These are phyloP conservation scores for Vaccinium vitisidaea DNA, from an alignment of 148 eudicot genomes.

Conservation along the genomic window DNA sequence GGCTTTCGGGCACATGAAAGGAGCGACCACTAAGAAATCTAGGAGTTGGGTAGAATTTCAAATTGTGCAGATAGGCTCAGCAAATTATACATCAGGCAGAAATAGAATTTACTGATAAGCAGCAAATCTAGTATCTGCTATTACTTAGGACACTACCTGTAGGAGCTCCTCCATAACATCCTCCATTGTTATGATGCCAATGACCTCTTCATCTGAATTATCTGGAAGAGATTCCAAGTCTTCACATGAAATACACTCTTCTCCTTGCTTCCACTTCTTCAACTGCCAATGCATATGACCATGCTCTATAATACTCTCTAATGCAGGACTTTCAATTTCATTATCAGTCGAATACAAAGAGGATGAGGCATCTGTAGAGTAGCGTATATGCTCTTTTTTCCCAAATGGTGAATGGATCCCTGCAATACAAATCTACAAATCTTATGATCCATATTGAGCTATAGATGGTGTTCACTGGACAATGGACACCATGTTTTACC, in stretches of 20 bases:
- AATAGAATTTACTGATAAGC: background rate
- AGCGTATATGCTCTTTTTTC: background rate
- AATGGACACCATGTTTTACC: background rate
- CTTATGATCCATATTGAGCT: background rate
- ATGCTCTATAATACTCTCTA: background rate
- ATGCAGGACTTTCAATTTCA: background rate
- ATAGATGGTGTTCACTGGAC: background rate
- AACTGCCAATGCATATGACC: background rate
- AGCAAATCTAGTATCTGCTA: background rate
- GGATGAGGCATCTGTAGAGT: background rate
- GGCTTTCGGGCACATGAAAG: background rate
- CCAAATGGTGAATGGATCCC: background rate
- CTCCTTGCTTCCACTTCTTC: background rate
- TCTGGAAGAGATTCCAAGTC: background rate
- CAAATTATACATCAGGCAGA: background rate
- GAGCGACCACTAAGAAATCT: background rate
- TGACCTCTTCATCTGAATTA: background rate
- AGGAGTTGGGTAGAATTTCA: background rate
- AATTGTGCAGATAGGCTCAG: background rate
- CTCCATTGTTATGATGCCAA: background rate
- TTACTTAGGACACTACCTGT: background rate
- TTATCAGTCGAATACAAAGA: background rate
- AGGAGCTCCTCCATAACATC: constrained; percentile 2
- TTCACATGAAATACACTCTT: background rate
- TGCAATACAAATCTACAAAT: background rate